A percentile compares a stretch with the other conserved stretches of the same genome.
These are phyloP conservation scores for Calocybe cyanea DNA, from an alignment of 768 basidiomycete species.

Conservation along the genomic window DNA sequence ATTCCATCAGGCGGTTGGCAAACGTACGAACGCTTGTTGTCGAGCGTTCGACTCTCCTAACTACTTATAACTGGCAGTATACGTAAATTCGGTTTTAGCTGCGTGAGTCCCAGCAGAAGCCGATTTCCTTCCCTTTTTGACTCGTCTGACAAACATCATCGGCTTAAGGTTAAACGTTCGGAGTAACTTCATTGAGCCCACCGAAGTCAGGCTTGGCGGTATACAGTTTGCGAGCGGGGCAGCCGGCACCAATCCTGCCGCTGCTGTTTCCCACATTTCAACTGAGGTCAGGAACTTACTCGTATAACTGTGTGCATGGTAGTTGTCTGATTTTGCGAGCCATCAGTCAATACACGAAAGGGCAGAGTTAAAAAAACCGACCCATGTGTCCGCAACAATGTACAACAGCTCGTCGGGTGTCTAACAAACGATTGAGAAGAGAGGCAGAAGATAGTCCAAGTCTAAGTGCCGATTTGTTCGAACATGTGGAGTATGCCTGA, in stretches of 20 bases:
- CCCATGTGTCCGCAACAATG: neutral
- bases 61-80: constrained; percentile 1
- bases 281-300: neutral
- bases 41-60: neutral
- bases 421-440: neutral
- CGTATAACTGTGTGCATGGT: neutral
- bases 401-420: neutral
- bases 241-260: neutral
- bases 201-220: constrained; percentile 3
- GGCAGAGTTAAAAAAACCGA: neutral
- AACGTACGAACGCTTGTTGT: neutral
- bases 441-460: neutral
- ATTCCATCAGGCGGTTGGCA: constrained; percentile 10
- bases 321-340: neutral
- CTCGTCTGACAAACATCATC: neutral
- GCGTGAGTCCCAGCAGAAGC: constrained; percentile 1
- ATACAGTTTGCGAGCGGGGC: constrained; percentile 1
- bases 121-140: neutral
- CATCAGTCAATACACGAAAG: neutral
- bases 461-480: neutral
- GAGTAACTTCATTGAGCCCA: constrained; percentile 1
- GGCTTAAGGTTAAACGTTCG: constrained; percentile 6
- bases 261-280: neutral
- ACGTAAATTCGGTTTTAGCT: constrained; percentile 8
- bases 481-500: too few species aligned